A percentile compares a stretch with the other conserved stretches of the same genome.
Evolutionary conservation across 2,329 filamentous ascomycete genomes (phyloP).

Genomic region (Verticillium zaregamsianum): DNA sequence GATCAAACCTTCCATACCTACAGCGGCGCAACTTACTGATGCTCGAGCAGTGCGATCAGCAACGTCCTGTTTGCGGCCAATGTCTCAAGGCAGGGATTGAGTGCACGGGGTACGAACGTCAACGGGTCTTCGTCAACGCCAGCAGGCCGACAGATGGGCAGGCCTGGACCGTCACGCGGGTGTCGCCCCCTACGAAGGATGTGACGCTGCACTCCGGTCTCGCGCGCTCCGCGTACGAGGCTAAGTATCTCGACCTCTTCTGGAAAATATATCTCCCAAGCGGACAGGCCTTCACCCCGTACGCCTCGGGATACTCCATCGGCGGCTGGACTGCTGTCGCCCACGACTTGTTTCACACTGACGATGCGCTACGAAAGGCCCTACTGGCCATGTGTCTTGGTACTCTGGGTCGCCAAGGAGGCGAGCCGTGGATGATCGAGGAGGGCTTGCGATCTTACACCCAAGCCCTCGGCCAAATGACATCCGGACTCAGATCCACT

Average conservation of each 20-base stretch:
- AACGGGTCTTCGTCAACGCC: constrained; percentile 14
- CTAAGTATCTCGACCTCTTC: constrained; percentile 10
- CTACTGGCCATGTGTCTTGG: constrained; percentile 16
- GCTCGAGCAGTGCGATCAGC: constrained; percentile 11
- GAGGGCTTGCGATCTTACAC: constrained; percentile 17
- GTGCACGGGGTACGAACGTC: constrained; percentile 13
- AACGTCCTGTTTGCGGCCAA: constrained; percentile 14
- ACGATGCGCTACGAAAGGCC: constrained; percentile 9
- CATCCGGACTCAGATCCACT: constrained; percentile 1
- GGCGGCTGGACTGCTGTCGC: constrained; percentile 16
- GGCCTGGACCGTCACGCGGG: background rate
- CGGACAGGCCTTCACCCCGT: background rate
- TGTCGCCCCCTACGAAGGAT: background rate
- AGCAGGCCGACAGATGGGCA: background rate
- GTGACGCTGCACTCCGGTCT: constrained; percentile 1
- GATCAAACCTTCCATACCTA: background rate
- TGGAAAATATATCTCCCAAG: constrained; percentile 13
- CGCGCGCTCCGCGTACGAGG: constrained; percentile 11
- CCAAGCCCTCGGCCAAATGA: constrained; percentile 10
- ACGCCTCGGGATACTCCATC: constrained; percentile 2
- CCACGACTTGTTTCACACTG: constrained; percentile 14
- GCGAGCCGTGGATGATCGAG: constrained; percentile 12
- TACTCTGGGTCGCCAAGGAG: constrained; percentile 14
- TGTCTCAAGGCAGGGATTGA: constrained; percentile 11
- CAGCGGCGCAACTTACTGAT: background rate